These are phyloP conservation scores for Cytidiella melzeri DNA, from an alignment of 768 basidiomycete species.

Conservation along the genomic window DNA sequence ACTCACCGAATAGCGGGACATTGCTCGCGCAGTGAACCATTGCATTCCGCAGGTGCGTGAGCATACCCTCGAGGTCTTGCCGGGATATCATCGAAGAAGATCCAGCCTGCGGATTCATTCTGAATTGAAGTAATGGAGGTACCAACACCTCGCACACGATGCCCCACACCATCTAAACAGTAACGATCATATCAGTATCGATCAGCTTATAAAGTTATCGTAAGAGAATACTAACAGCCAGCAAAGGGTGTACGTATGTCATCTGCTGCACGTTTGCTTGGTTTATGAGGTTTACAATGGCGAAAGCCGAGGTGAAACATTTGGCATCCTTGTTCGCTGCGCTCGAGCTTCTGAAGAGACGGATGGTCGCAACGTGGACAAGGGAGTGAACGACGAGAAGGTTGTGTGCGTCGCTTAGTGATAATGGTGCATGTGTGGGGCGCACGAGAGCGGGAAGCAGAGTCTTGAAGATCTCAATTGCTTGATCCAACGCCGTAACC, in stretches of 20 bases:
- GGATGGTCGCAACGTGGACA: constrained; percentile 4
- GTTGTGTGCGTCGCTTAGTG: not conserved
- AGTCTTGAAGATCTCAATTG: constrained; percentile 11
- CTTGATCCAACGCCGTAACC: constrained; percentile 3
- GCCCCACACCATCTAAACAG: constrained; percentile 1
- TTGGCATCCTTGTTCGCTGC: not conserved
- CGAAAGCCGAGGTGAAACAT: constrained; percentile 9
- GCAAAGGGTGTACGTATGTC: constrained; percentile 6
- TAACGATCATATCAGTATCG: not conserved
- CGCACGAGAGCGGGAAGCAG: not conserved
- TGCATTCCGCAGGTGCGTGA: not conserved
- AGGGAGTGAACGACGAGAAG: constrained; percentile 9
- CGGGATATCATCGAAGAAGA: not conserved
- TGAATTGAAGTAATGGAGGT: not conserved
- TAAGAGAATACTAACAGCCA: constrained; percentile 4
- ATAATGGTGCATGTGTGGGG: not conserved
- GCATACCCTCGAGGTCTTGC: not conserved
- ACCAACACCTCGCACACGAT: constrained; percentile 1
- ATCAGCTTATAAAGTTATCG: too few species aligned
- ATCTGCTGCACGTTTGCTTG: not conserved
- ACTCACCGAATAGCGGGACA: not conserved
- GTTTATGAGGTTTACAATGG: constrained; percentile 1
- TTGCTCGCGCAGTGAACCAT: not conserved
- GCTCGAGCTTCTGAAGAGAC: constrained; percentile 2
- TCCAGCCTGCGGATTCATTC: not conserved